phyloP scores from a whole-genome alignment of 257 asterid species.

The Lantana camara region DNA sequence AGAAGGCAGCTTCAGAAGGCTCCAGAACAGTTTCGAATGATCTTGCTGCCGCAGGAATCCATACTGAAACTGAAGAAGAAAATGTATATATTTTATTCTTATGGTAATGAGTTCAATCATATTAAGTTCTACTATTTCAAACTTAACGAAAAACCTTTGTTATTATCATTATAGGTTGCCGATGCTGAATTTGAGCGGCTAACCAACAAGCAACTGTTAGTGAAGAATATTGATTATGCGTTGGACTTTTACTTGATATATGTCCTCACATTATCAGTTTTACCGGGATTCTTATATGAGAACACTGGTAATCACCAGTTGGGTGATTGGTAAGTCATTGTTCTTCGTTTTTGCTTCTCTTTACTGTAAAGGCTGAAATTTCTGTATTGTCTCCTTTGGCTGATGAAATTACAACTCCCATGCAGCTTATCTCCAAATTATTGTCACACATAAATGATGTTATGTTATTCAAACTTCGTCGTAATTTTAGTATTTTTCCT shows the following conservation, averaged over 20 bases:
- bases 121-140: background rate
- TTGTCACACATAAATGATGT: no score
- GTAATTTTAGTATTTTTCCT: no score
- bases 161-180: slow-evolving; percentile 34
- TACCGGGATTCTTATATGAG: slow-evolving; percentile 86
- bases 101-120: background rate
- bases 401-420: no score
- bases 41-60: slow-evolving; percentile 85
- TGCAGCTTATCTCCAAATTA: no score
- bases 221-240: slow-evolving; percentile 60
- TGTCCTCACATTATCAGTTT: slow-evolving; percentile 68
- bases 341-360: no score
- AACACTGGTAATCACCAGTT: slow-evolving; percentile 77
- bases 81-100: slow-evolving; percentile 10
- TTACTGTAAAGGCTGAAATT: no score
- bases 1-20: slow-evolving; percentile 85
- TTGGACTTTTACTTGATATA: slow-evolving; percentile 57
- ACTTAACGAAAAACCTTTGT: background rate
- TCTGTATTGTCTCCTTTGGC: no score
- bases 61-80: slow-evolving; percentile 27
- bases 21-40: slow-evolving; percentile 83
- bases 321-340: slow-evolving; percentile 74
- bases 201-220: slow-evolving; percentile 55
- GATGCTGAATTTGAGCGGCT: slow-evolving; percentile 44
- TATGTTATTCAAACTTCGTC: no score